Base-by-base conservation (phyloP, 371 early-diverging fungal species). In the Circinella umbellata region DNA sequence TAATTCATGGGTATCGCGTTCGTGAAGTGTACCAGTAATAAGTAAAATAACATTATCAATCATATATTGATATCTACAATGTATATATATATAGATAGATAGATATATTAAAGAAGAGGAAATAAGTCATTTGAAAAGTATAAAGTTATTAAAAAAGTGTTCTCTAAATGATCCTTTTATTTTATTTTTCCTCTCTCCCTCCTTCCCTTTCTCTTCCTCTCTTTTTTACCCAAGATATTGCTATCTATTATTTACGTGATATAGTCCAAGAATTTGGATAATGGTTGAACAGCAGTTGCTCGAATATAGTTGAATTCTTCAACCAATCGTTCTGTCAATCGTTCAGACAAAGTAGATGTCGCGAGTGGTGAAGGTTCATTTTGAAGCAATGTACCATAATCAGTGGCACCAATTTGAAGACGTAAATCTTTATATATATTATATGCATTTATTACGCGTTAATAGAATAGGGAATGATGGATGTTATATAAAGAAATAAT, bases 1-100 rank as follows among this genome's bases (percentile, higher is more conserved):
- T 65, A 99, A 81, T 73, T 99, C 98, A 76, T 94, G 92, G n/a
- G 95, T 95, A 85, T 98, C 99, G 72, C 98, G 92, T 80, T 97
- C 96, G 74, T 99, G 99, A 39, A 99, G 87, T 15, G 99, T 98
- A 15, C 99, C 99, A 3, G 98, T 97, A 72, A 99, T 97, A 49
- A 99, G 81, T 70, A 99, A 86, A 67, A 99, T 96, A 63, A 98
- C 96, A 80, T 99, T 99, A 83, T 99, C 99, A 71, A 99, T 99
- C 99, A 98, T 98, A 78, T 98, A 99, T 51, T 91, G 92, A 75
- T 98, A 97, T n/a, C 97, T 96, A 73, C 5, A 60, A 27, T 11
- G 47, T 15, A 47, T 15, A 51, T 51, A 51, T 51, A 57, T n/a
- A 18, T 15, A 6, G 3, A 18, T 53, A n/a, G n/a, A 15, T n/a